Conservation (phyloP, 352 stramenopile genomes). For the Phytophthora brassicae region DNA sequence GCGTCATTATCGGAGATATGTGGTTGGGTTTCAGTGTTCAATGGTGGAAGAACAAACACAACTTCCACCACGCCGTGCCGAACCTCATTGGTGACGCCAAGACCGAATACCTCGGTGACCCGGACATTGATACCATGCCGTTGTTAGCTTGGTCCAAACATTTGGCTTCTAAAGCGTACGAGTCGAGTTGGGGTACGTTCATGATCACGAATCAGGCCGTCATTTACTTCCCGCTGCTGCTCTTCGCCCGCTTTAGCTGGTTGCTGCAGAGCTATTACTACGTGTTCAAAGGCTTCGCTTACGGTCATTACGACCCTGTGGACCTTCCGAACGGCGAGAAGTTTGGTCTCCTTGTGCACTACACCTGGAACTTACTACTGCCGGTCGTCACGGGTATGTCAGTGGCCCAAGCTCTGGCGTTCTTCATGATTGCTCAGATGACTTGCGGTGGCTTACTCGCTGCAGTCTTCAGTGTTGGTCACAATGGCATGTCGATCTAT, state of each 20-base stretch:
- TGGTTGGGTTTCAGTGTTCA: slow-evolving; percentile 97
- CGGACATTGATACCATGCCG: slow-evolving; percentile 99
- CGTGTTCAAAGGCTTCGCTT: slow-evolving; percentile 89
- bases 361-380: slow-evolving; percentile 91
- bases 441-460: slow-evolving; percentile 95
- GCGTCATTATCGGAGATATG: slow-evolving; percentile 95
- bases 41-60: slow-evolving; percentile 99
- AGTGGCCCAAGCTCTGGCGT: slow-evolving; percentile 65
- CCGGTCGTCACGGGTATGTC: slow-evolving; percentile 68
- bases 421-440: slow-evolving; percentile 85
- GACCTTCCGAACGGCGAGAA: slow-evolving; percentile 86
- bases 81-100: slow-evolving; percentile 94
- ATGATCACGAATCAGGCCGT: slow-evolving; percentile 93
- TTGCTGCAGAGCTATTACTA: slow-evolving; percentile 96
- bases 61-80: slow-evolving; percentile 97
- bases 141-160: slow-evolving; percentile 97
- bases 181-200: slow-evolving; percentile 85
- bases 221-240: slow-evolving; percentile 97
- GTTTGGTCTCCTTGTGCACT: slow-evolving; percentile 84
- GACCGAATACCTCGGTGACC: slow-evolving; percentile 89
- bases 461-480: slow-evolving; percentile 96
- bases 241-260: slow-evolving; percentile 96
- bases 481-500: slow-evolving; percentile 99
- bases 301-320: slow-evolving; percentile 82
- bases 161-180: slow-evolving; percentile 89